Conservation (phyloP, 2,329 filamentous ascomycete genomes). For the Pestalotiopsis sp. region DNA sequence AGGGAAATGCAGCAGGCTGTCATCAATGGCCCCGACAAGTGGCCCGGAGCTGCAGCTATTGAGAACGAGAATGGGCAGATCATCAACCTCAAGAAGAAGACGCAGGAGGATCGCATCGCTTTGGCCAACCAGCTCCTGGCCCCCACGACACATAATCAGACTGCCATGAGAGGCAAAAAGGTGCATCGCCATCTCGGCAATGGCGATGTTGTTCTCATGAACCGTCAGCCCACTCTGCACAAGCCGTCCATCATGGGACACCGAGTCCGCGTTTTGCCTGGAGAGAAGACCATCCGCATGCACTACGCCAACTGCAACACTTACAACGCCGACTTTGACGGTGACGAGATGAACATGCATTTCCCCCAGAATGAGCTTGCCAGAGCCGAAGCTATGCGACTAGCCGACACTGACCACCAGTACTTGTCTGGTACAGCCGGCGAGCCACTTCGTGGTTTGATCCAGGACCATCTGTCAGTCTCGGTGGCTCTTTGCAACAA, state of each 20-base stretch:
- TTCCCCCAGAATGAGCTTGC: conserved; percentile 97
- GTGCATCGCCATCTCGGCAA: conserved; percentile 95
- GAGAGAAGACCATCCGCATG: conserved; percentile 98
- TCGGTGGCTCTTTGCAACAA: conserved; percentile 87
- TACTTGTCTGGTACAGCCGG: conserved; percentile 93
- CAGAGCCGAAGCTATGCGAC: conserved; percentile 85
- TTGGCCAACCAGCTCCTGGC: conserved; percentile 92
- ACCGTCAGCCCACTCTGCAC: conserved; percentile 94
- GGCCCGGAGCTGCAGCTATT: conserved; percentile 91
- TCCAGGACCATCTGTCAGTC: conserved; percentile 98
- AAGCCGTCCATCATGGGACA: conserved; percentile 99
- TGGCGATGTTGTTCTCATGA: conserved; percentile 97
- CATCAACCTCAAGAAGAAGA: conserved; percentile 84
- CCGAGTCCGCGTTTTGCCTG: conserved; percentile 85
- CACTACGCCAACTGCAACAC: conserved; percentile 99
- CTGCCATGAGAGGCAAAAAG: conserved; percentile 86
- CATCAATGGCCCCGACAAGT: conserved; percentile 89
- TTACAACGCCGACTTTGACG: conserved; percentile 99
- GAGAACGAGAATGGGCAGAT: conserved; percentile 96
- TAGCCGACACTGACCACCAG: conserved; percentile 96
- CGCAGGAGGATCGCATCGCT: conserved; percentile 81
- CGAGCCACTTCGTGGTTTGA: conserved; percentile 90
- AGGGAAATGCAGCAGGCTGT: conserved; percentile 94
- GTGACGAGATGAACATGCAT: conserved; percentile 99
- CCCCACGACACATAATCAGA: conserved; percentile 73